Evolutionary conservation across 75 land plant species (phyloP), one percentile per base, ranked within the genome.

Genomic region (Isoetes taiwanensis): DNA sequence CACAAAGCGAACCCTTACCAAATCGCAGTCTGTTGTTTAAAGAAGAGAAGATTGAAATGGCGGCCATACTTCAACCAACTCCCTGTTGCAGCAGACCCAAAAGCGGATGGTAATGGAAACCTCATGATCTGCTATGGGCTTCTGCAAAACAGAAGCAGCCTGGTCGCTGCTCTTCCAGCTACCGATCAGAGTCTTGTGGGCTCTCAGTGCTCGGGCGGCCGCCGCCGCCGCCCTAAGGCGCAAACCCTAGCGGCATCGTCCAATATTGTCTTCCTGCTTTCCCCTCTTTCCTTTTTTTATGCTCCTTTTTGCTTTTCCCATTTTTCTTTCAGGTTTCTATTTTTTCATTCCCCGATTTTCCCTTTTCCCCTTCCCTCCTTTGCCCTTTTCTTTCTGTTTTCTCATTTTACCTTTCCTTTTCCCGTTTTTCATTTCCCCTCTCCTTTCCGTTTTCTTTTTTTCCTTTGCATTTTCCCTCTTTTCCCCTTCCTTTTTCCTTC

Each of bases 151-250:
- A 0, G 38, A 26, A 10, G 38, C 38, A 16, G 34, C 38, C 38
- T 32, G 41, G 26, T 28, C 41, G 34, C 32, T 30, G 34, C 32
- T 12, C 2, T 25, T 12, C 11, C 0, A 0, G 0, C 35, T 4
- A 26, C 28, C 54, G 54, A 52, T 27, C 39, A 56, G 58, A 37
- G 17, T 28, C 42, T 11, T n/a, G 59, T n/a, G 63, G 28, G 4
- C 29, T 24, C 26, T 30, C 19, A 26, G 10, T 42, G 25, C 48
- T 43, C 26, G 32, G 16, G 32, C 11, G 21, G 21, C 48, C 63
- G 48, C 48, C 43, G n/a, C 55, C 17, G 4, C 48, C 63, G 31
- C 30, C 32, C 11, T 43, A 61, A 43, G 32, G 21, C 14, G 63
- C 54, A 28, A 61, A 61, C 9, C 48, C 63, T 20, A 32, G 43